A percentile compares a stretch with the other conserved stretches of the same genome.
phyloP scores from a whole-genome alignment of 495 filamentous ascomycete genomes.

The Bacidia rubella region DNA sequence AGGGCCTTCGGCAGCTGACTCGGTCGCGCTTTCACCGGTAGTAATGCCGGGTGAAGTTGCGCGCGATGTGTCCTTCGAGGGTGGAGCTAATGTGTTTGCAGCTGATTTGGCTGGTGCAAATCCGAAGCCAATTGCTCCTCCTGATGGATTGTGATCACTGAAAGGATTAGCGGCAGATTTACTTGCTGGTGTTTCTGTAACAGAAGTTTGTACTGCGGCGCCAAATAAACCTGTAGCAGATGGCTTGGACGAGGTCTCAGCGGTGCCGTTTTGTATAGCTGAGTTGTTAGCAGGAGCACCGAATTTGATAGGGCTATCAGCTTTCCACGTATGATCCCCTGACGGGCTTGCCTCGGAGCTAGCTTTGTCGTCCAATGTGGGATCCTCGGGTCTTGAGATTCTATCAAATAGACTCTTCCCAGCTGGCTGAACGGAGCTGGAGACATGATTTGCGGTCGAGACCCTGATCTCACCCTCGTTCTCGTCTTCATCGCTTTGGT shows the following conservation, averaged over 20 bases:
- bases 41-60: conserved; percentile 48
- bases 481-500: conserved; percentile 32
- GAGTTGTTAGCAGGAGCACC: conserved; percentile 21
- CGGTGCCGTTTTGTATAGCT: conserved; percentile 22
- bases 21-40: conserved; percentile 32
- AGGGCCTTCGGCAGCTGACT: conserved; percentile 33
- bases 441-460: conserved; percentile 19
- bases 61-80: conserved; percentile 36
- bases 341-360: not conserved
- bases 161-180: conserved; percentile 19
- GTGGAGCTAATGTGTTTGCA: conserved; percentile 24
- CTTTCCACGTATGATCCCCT: conserved; percentile 38
- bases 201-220: conserved; percentile 14
- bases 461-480: conserved; percentile 16
- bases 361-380: conserved; percentile 16
- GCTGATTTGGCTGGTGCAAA: conserved; percentile 27
- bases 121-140: conserved; percentile 19
- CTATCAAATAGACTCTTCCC: conserved; percentile 47
- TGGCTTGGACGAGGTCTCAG: conserved; percentile 14
- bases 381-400: conserved; percentile 33
- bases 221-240: conserved; percentile 21
- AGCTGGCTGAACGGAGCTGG: conserved; percentile 17
- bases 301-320: conserved; percentile 38
- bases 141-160: conserved; percentile 17
- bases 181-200: conserved; percentile 12